These are phyloP conservation scores for bread wheat (Triticum aestivum) DNA, from an alignment of 176 grass and related monocot species.

Conservation along the genomic window IWGSC_CS_RefSeq_v2.1 NC_057802.1:579102718-579103217, in stretches of 20 bases:
- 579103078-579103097: background rate
- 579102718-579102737: constrained; percentile 44
- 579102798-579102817: background rate
- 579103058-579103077: background rate
- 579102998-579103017: background rate
- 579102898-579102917: background rate
- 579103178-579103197: background rate
- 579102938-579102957: background rate
- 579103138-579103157: background rate
- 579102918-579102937: background rate
- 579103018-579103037: background rate
- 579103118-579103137: background rate
- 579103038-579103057: background rate
- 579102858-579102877: constrained; percentile 7
- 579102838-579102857: background rate
- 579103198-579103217: background rate
- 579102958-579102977: background rate
- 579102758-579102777: constrained; percentile 46
- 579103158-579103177: background rate
- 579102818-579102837: background rate
- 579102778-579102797: constrained; percentile 5
- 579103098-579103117: background rate
- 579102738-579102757: constrained; percentile 36
- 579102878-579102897: background rate
- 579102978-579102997: background rate